Evolutionary conservation across 257 asterid genomes (phyloP).

Genomic region (Ballota nigra): DNA sequence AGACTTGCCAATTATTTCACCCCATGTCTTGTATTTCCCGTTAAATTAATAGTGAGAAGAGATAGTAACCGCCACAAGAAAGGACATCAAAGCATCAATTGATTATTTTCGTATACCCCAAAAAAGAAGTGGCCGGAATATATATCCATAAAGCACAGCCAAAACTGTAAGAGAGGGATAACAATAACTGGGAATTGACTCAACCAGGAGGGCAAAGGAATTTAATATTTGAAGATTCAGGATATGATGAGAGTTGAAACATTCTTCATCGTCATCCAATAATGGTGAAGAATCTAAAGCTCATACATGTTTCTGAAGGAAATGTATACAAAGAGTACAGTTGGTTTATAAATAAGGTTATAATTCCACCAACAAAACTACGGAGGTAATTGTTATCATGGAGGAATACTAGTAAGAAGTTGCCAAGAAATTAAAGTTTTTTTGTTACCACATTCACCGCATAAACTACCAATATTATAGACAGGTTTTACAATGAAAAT

Average conservation of each 20-base stretch:
- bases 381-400: not conserved
- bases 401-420: not conserved
- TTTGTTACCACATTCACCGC: not conserved
- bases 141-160: not conserved
- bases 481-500: not conserved
- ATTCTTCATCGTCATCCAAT: not conserved
- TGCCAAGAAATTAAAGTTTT: not conserved
- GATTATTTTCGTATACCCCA: no score
- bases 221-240: not conserved
- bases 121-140: not conserved
- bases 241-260: not conserved
- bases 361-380: not conserved
- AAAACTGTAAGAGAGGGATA: not conserved
- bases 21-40: no score
- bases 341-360: not conserved
- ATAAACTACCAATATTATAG: not conserved
- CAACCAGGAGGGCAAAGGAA: not conserved
- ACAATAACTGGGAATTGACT: not conserved
- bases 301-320: not conserved
- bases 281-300: not conserved
- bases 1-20: no score
- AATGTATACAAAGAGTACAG: not conserved
- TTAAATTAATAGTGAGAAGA: no score
- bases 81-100: no score
- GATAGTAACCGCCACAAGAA: no score